Conservation (phyloP, 2,329 filamentous ascomycete genomes). For the Xylariaceae sp. region DNA sequence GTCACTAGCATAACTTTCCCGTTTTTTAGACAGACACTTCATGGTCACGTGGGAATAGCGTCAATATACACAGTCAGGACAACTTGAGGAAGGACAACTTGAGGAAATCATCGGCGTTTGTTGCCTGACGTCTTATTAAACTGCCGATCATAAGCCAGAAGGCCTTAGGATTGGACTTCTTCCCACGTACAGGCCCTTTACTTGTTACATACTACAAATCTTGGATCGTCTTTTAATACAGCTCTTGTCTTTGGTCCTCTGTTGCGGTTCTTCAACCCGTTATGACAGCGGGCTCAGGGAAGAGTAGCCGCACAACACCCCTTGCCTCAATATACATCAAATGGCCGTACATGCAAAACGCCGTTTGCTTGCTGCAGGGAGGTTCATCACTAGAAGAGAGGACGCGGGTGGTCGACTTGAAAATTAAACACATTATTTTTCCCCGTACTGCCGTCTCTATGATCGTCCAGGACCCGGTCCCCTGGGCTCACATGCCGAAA, state of each 20-base stretch:
- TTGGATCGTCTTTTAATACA: constrained; percentile 13
- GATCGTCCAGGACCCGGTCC: no score
- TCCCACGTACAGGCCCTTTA: constrained; percentile 14
- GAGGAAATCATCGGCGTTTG: no score
- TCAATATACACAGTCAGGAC: background rate
- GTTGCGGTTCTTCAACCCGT: no score
- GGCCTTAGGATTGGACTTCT: constrained; percentile 6
- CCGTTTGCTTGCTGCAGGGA: constrained; percentile 4
- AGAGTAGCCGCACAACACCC: constrained; percentile 17
- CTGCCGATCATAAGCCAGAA: no score
- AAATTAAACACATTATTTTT: constrained; percentile 13
- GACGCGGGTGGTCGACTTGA: constrained; percentile 8
- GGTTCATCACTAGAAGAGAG: constrained; percentile 5
- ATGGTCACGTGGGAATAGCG: constrained; percentile 9
- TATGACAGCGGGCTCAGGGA: no score
- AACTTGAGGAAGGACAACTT: no score
- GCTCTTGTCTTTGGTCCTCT: constrained; percentile 1
- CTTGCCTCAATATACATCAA: constrained; percentile 29
- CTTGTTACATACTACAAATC: constrained; percentile 17
- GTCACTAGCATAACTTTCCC: no score
- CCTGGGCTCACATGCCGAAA: no score
- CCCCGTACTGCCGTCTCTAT: constrained; percentile 14
- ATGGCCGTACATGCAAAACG: constrained; percentile 14
- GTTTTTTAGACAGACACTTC: no score
- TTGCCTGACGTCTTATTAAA: no score